Conservation (phyloP, 148 eudicot species). For the Cornus suecica region DNA sequence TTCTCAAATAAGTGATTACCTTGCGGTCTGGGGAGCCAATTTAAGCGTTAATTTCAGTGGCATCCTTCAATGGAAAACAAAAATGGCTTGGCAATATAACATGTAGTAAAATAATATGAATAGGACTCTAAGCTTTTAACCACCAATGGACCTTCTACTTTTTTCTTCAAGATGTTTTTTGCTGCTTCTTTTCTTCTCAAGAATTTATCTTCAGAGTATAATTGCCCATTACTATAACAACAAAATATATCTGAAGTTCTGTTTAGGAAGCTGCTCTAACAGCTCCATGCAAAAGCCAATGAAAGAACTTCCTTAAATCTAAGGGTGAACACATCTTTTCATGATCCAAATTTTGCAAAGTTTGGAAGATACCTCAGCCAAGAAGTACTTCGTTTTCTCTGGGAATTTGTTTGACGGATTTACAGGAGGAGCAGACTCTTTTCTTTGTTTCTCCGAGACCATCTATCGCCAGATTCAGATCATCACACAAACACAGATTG, state of each 20-base stretch:
- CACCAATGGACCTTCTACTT: neutral
- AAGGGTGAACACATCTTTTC: neutral
- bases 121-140: neutral
- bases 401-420: constrained; percentile 43
- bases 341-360: neutral
- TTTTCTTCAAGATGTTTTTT: neutral
- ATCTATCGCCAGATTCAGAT: constrained; percentile 41
- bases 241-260: neutral
- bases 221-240: neutral
- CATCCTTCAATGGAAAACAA: neutral
- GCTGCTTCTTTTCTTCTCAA: neutral
- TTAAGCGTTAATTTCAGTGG: neutral
- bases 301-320: neutral
- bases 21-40: neutral
- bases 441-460: constrained; percentile 85
- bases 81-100: neutral
- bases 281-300: neutral
- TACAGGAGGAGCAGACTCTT: constrained; percentile 84
- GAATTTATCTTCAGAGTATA: neutral
- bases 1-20: neutral
- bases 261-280: neutral
- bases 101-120: neutral
- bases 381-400: constrained; percentile 68
- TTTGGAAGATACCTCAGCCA: constrained; percentile 77
- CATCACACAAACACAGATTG: constrained; percentile 4